Conservation (phyloP, 805 yeast species). For the Diddensiella transvaalensis region DNA sequence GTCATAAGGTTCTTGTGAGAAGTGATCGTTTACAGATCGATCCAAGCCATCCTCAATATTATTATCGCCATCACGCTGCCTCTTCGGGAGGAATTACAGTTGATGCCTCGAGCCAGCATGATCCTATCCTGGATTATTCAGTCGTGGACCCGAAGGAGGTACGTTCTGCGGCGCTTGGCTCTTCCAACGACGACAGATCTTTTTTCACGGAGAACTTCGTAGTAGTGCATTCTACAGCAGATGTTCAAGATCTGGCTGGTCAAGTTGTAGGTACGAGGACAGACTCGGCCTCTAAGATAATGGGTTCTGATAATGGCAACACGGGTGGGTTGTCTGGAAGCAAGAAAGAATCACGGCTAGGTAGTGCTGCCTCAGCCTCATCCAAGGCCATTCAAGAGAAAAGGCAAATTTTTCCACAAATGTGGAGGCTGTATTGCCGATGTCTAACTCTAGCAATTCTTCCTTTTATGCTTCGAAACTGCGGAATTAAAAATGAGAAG, state of each 20-base stretch:
- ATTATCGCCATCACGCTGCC: constrained; percentile 59
- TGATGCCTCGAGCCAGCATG: constrained; percentile 56
- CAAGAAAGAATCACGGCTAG: not conserved
- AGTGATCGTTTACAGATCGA: constrained; percentile 31
- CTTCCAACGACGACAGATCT: not conserved
- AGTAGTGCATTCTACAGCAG: not conserved
- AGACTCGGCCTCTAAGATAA: too few species aligned
- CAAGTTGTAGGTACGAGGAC: not conserved
- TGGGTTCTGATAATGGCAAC: not conserved
- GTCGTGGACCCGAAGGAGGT: constrained; percentile 41
- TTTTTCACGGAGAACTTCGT: constrained; percentile 5
- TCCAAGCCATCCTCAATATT: constrained; percentile 57
- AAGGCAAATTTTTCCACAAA: not conserved
- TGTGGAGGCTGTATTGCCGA: constrained; percentile 49
- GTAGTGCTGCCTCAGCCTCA: not conserved
- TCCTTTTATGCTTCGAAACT: constrained; percentile 52
- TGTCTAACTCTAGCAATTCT: constrained; percentile 84
- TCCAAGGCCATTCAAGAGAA: not conserved
- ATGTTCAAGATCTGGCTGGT: not conserved
- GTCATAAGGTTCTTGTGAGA: constrained; percentile 3
- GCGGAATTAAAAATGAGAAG: constrained; percentile 63
- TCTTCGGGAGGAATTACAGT: constrained; percentile 52
- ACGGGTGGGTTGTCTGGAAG: not conserved
- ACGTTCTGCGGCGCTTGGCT: not conserved
- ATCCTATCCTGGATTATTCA: constrained; percentile 38